Base-by-base conservation (phyloP, 257 asterid species). In the Plantago ovata region DNA sequence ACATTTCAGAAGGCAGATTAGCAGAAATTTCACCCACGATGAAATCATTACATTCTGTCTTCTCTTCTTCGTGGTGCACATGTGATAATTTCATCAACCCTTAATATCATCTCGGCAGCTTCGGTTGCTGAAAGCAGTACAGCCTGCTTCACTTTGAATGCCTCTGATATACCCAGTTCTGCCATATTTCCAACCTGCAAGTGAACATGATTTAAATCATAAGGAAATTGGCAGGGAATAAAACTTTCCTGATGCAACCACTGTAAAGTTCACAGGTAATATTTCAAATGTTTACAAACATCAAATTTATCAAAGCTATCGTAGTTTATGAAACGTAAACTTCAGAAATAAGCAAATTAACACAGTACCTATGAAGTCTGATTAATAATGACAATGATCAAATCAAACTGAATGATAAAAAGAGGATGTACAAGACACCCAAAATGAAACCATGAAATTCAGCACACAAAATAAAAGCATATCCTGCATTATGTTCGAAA, bases 91-190 rank as follows among this genome's bases (percentile, higher is more conserved):
- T 90, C 94, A 3, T 90, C 95, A 1, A 87, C 96, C 68, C 95
- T 69, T 10, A 87, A 71, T 68, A 90, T 87, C 96, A 84, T 84
- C 81, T 87, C 98, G 13, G 91, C 84, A 40, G 98, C 95, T 75
- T 90, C 98, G 2, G 92, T 90, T 52, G 98, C 98, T 3, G 98
- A 90, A 50, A 79, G 82, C 72, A 90, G 62, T 47, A 87, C 96
- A 3, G 84, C 95, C 46, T 84, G 87, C 79, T 91, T 91, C 41
- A 91, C 98, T 79, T 91, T 91, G 76, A 91, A 91, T 18, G 96
- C 82, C 76, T 91, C 96, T 0, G 66, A 81, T 38, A 91, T 87
- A 28, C 98, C 98, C 16, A 61, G 72, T 63, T 81, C 87, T 0
- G 75, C 63, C 98, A 87, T 91, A 70, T 85, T 76, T 28, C 96